Conservation (phyloP, 805 yeast genomes). For the Pichia phayaonensis region DNA sequence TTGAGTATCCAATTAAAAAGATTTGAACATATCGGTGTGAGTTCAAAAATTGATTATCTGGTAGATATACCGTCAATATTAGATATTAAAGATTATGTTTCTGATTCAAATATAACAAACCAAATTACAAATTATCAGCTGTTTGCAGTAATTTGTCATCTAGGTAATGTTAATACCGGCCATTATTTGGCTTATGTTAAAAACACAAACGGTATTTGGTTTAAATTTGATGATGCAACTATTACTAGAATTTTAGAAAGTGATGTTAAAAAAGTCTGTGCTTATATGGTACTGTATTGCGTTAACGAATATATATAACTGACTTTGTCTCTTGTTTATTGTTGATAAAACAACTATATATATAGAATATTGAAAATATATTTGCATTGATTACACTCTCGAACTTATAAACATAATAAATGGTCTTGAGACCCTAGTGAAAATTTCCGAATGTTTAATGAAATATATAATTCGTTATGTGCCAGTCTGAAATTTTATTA, state of each 20-base stretch:
- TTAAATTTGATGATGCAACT: constrained; percentile 82
- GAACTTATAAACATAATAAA: too few species aligned
- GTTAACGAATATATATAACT: constrained; percentile 33
- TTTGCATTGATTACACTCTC: too few species aligned
- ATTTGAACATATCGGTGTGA: constrained; percentile 53
- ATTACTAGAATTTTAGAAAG: constrained; percentile 58
- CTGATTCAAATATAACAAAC: constrained; percentile 6
- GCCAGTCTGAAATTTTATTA: too few species aligned
- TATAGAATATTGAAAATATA: too few species aligned
- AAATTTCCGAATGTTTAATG: too few species aligned
- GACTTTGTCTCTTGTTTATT: not conserved
- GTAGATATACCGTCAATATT: constrained; percentile 67
- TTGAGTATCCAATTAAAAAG: constrained; percentile 79
- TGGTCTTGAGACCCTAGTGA: too few species aligned
- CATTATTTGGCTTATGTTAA: constrained; percentile 83
- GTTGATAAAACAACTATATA: too few species aligned
- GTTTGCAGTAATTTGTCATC: constrained; percentile 81
- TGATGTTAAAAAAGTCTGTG: constrained; percentile 63
- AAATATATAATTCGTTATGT: too few species aligned
- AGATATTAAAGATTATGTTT: constrained; percentile 57
- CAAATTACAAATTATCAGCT: constrained; percentile 54
- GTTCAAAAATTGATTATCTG: constrained; percentile 68
- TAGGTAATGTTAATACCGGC: constrained; percentile 92
- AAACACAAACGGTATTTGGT: constrained; percentile 72
- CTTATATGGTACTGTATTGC: constrained; percentile 72